Conservation (phyloP, 1,284 basidiomycete genomes). For the Anthracocystis walkeri region DNA sequence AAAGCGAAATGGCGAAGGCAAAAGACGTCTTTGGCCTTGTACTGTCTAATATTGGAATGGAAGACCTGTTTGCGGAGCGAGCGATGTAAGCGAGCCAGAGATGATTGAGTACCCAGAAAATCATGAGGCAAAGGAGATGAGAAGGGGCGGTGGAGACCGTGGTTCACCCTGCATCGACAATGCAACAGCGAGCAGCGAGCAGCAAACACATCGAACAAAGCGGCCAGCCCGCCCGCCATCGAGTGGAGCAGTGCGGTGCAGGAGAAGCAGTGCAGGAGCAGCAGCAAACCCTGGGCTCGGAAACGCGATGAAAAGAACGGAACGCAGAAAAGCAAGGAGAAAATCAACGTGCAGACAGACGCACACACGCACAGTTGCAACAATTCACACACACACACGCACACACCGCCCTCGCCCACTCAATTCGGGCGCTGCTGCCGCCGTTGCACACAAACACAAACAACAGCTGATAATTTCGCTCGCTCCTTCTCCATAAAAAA, state of each 20-base stretch:
- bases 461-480: no score
- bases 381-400: no score
- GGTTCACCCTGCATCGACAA: conserved; percentile 1
- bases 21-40: neutral
- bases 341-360: neutral
- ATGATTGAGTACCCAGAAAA: conserved; percentile 7
- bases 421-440: no score
- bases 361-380: no score
- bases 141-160: neutral
- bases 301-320: neutral
- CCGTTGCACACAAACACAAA: no score
- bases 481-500: no score
- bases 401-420: no score
- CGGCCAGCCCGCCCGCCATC: neutral
- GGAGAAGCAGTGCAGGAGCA: no score
- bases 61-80: conserved; percentile 26
- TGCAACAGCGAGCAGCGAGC: neutral
- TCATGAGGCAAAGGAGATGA: no score
- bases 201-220: neutral
- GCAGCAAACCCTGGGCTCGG: neutral
- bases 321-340: conserved; percentile 9
- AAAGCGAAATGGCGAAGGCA: neutral
- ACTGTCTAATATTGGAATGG: neutral
- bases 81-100: conserved; percentile 19
- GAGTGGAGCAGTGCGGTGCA: neutral